Evolutionary conservation across 2,329 filamentous ascomycete species (phyloP).

Genomic region (Nannizzia gypsea): DNA sequence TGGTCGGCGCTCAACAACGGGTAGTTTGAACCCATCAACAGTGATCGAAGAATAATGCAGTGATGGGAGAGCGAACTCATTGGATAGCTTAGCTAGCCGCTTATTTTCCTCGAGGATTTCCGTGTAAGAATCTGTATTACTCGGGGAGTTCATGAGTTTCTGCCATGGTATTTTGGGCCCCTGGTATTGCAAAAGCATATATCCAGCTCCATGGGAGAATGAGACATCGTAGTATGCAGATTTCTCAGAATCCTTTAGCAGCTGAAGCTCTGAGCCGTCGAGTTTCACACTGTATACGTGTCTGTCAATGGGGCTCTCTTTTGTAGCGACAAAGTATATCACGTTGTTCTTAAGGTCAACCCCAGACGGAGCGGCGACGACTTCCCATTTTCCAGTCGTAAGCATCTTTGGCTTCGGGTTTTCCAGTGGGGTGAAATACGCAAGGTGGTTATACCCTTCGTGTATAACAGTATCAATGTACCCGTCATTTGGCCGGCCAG

Average conservation of each 20-base stretch:
- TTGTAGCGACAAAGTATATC: conserved; percentile 82
- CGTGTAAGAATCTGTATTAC: conserved; percentile 49
- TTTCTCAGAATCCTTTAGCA: conserved; percentile 60
- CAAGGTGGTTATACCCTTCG: conserved; percentile 78
- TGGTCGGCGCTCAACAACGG: conserved; percentile 72
- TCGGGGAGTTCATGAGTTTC: conserved; percentile 70
- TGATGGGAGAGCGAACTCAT: conserved; percentile 68
- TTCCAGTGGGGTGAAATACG: conserved; percentile 83
- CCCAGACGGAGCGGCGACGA: conserved; percentile 70
- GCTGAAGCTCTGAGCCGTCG: conserved; percentile 59
- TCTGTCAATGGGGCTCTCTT: conserved; percentile 76
- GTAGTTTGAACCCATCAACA: conserved; percentile 63
- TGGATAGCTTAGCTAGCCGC: conserved; percentile 54
- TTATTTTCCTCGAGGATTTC: conserved; percentile 68
- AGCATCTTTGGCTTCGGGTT: conserved; percentile 71
- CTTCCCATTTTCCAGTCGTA: conserved; percentile 85
- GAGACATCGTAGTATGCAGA: conserved; percentile 72
- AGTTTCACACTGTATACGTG: conserved; percentile 86
- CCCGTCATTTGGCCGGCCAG: conserved; percentile 68
- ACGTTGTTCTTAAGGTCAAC: conserved; percentile 75
- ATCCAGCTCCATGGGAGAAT: conserved; percentile 73
- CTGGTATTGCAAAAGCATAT: conserved; percentile 69
- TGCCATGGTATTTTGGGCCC: conserved; percentile 86
- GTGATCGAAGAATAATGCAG: conserved; percentile 72
- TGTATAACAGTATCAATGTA: conserved; percentile 88